These are phyloP conservation scores for Candida hungchunana DNA, from an alignment of 805 yeast genomes.

Conservation along the genomic window DNA sequence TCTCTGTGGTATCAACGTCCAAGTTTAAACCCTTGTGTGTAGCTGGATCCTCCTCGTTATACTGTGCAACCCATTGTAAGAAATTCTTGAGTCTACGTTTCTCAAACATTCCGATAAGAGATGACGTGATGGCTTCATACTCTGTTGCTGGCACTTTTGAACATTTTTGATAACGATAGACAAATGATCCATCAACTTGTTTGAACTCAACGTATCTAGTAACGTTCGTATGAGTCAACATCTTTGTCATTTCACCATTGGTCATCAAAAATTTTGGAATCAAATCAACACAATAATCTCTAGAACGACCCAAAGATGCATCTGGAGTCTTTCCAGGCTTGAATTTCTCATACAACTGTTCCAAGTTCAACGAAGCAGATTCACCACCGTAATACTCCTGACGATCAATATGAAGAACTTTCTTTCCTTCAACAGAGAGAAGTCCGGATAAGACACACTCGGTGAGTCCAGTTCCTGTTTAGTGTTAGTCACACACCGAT, in stretches of 20 bases:
- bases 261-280: constrained; percentile 98
- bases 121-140: constrained; percentile 84
- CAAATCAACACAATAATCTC: constrained; percentile 97
- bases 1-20: constrained; percentile 87
- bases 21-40: constrained; percentile 86
- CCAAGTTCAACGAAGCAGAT: constrained; percentile 75
- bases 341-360: constrained; percentile 75
- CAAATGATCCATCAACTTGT: constrained; percentile 94
- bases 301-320: constrained; percentile 74
- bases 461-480: constrained; percentile 52
- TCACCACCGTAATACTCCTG: constrained; percentile 96
- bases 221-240: constrained; percentile 91
- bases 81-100: constrained; percentile 93
- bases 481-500: constrained; percentile 16
- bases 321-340: constrained; percentile 71
- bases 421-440: constrained; percentile 95
- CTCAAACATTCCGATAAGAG: constrained; percentile 94
- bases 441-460: constrained; percentile 94
- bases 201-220: constrained; percentile 94
- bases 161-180: constrained; percentile 76
- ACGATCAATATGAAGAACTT: constrained; percentile 92
- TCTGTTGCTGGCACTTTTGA: constrained; percentile 95
- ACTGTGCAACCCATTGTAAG: constrained; percentile 79
- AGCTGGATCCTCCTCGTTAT: constrained; percentile 68
- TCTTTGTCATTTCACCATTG: constrained; percentile 94